A percentile compares a stretch with the other conserved stretches of the same genome.
Evolutionary conservation across 1,139 yeast species (phyloP).

Genomic region (Scheffersomyces titani): DNA sequence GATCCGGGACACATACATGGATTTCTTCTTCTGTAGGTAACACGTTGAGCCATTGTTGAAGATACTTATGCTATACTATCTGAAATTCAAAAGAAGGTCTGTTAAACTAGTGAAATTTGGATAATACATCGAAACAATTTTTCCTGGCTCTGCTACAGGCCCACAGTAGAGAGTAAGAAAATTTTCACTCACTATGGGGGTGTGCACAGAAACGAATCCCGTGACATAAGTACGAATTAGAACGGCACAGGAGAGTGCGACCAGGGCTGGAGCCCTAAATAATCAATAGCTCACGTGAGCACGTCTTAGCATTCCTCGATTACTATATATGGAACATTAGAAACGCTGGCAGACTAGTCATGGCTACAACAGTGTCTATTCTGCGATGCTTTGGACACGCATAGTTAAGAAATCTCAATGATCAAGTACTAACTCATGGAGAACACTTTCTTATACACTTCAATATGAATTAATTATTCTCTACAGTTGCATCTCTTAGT

Average conservation of each 20-base stretch:
- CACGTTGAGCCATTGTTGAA: slow-evolving; percentile 51
- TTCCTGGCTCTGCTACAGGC: not conserved
- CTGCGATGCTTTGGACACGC: too few species aligned
- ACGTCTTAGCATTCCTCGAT: too few species aligned
- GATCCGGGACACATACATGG: slow-evolving; percentile 39
- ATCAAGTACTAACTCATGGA: too few species aligned
- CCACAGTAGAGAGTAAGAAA: not conserved
- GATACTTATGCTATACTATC: slow-evolving; percentile 15
- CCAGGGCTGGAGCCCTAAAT: slow-evolving; percentile 13
- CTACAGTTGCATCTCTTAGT: not conserved
- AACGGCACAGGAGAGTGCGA: not conserved
- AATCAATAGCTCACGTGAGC: not conserved
- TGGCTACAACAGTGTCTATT: too few species aligned
- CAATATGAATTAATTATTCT: not conserved
- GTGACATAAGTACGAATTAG: not conserved
- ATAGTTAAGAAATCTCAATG: too few species aligned
- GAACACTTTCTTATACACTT: not conserved
- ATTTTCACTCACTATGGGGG: slow-evolving; percentile 1
- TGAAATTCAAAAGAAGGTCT: slow-evolving; percentile 14
- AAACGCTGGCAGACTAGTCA: too few species aligned
- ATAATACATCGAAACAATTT: slow-evolving; percentile 1
- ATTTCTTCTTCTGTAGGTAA: slow-evolving; percentile 55
- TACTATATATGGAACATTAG: too few species aligned
- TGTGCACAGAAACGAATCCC: not conserved
- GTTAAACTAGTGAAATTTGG: slow-evolving; percentile 5